A percentile compares a stretch with the other conserved stretches of the same genome.
Evolutionary conservation across 106 monocot genomes (phyloP).

Genomic region (Dioscorea alata): DNA sequence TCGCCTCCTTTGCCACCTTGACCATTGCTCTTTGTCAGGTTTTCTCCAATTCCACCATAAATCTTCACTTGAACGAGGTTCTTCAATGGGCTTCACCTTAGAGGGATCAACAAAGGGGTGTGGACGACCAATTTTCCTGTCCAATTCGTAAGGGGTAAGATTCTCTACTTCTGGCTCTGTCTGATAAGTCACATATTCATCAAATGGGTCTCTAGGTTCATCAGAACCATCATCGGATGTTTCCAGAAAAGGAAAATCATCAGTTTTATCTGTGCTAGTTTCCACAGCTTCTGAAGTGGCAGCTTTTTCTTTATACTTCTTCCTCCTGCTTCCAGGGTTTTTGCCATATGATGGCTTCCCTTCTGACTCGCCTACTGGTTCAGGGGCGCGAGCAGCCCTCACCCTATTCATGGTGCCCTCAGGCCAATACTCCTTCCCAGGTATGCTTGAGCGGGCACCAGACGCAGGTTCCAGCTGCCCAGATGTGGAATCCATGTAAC

Average conservation of each 20-base stretch:
- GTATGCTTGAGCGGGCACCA: slow-evolving; percentile 85
- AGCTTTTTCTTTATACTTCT: slow-evolving; percentile 41
- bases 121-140: slow-evolving; percentile 70
- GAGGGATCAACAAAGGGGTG: slow-evolving; percentile 87
- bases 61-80: slow-evolving; percentile 72
- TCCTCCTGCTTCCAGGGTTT: slow-evolving; percentile 77
- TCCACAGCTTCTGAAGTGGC: slow-evolving; percentile 25
- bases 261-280: slow-evolving; percentile 8
- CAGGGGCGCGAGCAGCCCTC: slow-evolving; percentile 76
- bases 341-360: slow-evolving; percentile 81
- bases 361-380: slow-evolving; percentile 63
- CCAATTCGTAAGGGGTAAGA: slow-evolving; percentile 59
- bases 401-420: slow-evolving; percentile 76
- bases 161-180: slow-evolving; percentile 49
- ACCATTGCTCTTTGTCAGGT: slow-evolving; percentile 90
- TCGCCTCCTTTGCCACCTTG: slow-evolving; percentile 92
- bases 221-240: slow-evolving; percentile 36
- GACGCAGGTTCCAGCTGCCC: slow-evolving; percentile 91
- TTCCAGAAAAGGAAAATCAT: slow-evolving; percentile 14
- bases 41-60: slow-evolving; percentile 99
- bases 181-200: slow-evolving; percentile 82
- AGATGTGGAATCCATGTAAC: slow-evolving; percentile 81
- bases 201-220: slow-evolving; percentile 35
- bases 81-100: slow-evolving; percentile 49
- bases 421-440: slow-evolving; percentile 85